Conservation (phyloP, 768 basidiomycete genomes). For the Dacryopinax primogenitus region DNA sequence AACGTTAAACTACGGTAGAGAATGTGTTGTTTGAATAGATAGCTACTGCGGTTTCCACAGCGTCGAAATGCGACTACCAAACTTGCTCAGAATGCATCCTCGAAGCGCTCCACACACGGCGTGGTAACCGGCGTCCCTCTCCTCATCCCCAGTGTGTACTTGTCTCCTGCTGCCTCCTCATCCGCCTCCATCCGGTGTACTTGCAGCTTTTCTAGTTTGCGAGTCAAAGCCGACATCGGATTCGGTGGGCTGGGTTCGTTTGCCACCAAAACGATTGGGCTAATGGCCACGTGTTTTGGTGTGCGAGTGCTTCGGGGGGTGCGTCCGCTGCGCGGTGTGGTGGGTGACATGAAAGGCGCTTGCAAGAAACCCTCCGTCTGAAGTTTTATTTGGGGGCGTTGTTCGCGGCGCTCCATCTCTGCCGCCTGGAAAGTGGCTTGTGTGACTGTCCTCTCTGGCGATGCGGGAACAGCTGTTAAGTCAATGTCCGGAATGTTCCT, state of each 20-base stretch:
- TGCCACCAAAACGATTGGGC: background rate
- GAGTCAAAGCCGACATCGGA: background rate
- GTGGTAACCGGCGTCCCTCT: background rate
- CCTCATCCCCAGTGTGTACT: background rate
- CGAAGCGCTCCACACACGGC: background rate
- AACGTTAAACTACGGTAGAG: too few species aligned
- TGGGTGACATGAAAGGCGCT: slow-evolving; percentile 1
- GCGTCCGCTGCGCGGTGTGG: background rate
- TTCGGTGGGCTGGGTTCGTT: background rate
- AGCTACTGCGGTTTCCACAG: background rate
- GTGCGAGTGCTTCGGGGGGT: background rate
- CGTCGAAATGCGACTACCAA: background rate
- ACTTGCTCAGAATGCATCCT: background rate
- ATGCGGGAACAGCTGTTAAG: background rate
- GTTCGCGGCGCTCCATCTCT: slow-evolving; percentile 1
- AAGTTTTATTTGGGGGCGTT: background rate
- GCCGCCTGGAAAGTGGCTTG: slow-evolving; percentile 1
- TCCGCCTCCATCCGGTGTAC: background rate
- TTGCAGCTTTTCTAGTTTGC: background rate
- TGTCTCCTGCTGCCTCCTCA: background rate
- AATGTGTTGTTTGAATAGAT: too few species aligned
- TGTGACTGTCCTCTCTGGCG: background rate
- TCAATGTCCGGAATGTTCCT: background rate
- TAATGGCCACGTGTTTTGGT: background rate
- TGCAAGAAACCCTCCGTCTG: background rate